phyloP scores from a whole-genome alignment of 306 rosid species.

The Purshia tridentata region DNA sequence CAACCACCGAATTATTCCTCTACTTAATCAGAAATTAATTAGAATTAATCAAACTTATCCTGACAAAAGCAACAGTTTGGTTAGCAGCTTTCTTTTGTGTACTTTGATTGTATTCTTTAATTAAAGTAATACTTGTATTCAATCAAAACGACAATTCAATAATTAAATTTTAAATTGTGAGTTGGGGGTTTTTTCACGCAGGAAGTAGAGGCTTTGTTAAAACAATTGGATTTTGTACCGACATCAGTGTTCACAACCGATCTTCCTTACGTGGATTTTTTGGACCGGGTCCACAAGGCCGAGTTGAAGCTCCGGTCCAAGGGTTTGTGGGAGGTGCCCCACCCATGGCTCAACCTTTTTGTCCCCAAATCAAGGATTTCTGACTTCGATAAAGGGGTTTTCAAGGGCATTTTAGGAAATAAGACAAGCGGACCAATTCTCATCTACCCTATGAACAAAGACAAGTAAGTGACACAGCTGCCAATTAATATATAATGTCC shows the following conservation, averaged over 20 bases:
- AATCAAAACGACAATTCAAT: neutral
- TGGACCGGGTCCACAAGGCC: constrained; percentile 91
- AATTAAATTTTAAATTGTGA: neutral
- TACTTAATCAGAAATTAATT: constrained; percentile 5
- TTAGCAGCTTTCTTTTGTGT: constrained; percentile 24
- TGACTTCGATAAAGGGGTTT: constrained; percentile 82
- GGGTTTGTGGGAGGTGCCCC: constrained; percentile 90
- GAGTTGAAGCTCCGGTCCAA: constrained; percentile 88
- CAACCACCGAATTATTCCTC: constrained; percentile 56
- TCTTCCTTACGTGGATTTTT: constrained; percentile 76
- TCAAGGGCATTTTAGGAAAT: constrained; percentile 88
- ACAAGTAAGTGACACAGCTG: constrained; percentile 59
- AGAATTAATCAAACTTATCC: constrained; percentile 28
- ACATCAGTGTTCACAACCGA: constrained; percentile 80
- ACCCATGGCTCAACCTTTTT: constrained; percentile 98
- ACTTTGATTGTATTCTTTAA: constrained; percentile 6
- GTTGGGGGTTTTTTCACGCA: constrained; percentile 29
- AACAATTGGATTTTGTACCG: constrained; percentile 58
- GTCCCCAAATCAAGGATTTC: constrained; percentile 84
- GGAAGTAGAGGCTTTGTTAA: constrained; percentile 63
- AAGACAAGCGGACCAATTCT: constrained; percentile 96
- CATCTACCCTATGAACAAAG: constrained; percentile 90
- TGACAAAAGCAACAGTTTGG: constrained; percentile 33
- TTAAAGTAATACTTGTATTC: no score
- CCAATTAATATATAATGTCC: no score